phyloP scores from a whole-genome alignment of 352 stramenopile species.

The Halophytophthora polymorphica region DNA sequence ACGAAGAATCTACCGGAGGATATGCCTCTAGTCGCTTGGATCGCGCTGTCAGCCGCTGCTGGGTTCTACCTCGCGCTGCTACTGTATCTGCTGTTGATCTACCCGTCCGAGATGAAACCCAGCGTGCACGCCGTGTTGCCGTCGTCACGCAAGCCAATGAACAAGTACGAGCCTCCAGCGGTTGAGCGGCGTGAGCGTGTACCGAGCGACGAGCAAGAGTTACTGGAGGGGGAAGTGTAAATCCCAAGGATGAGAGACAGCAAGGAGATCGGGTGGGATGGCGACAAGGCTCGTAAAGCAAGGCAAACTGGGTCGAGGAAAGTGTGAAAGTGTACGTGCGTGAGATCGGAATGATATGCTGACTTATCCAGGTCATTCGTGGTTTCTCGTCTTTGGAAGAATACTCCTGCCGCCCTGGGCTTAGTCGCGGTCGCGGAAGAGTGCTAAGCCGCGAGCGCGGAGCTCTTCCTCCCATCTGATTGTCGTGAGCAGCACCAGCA shows the following conservation, averaged over 20 bases:
- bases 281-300: too few species aligned
- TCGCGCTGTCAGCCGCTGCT: slow-evolving; percentile 13
- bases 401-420: neutral
- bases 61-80: slow-evolving; percentile 41
- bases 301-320: too few species aligned
- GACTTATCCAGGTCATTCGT: too few species aligned
- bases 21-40: slow-evolving; percentile 18
- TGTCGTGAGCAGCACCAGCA: neutral
- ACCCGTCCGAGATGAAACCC: slow-evolving; percentile 27
- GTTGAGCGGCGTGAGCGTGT: slow-evolving; percentile 2
- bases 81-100: slow-evolving; percentile 54
- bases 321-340: too few species aligned
- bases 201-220: slow-evolving; percentile 9
- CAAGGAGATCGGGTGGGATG: too few species aligned
- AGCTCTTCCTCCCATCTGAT: slow-evolving; percentile 69
- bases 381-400: too few species aligned
- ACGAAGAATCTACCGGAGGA: slow-evolving; percentile 30
- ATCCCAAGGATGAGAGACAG: neutral
- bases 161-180: neutral
- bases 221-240: slow-evolving; percentile 3
- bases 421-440: slow-evolving; percentile 70
- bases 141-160: neutral
- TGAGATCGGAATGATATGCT: too few species aligned
- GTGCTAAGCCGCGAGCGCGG: slow-evolving; percentile 59
- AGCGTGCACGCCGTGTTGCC: slow-evolving; percentile 1